Evolutionary conservation across 108 stramenopile genomes (phyloP), one percentile per base, ranked within the genome.

Genomic region (Parietichytrium sp.): DNA sequence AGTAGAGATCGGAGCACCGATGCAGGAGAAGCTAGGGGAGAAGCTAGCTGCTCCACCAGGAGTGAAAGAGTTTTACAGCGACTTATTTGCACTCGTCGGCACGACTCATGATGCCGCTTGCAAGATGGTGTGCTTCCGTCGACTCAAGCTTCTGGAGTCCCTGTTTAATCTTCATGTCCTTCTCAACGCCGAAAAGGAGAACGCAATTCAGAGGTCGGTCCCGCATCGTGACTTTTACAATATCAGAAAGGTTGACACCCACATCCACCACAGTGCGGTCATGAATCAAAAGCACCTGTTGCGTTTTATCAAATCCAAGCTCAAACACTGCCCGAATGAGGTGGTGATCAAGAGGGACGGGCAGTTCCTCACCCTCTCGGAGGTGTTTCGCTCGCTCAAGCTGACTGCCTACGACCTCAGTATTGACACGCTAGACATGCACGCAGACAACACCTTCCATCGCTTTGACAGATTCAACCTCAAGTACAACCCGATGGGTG

Each of bases 401-500:
- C 82, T 99, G 29, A 95, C 96, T 38, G 93, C 95, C 29, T 97
- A 98, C 78, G 96, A 98, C 83, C 86, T 99, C 81, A 96, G 95
- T 27, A 98, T 98, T 55, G 97, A 99, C 86, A 98, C 97, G 16
- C 96, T 99, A 81, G 93, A 97, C 86, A 98, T 99, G 55, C 89
- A 98, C 80, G 98, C 99, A 29, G 96, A 96, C 89, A 96, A 98
- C 85, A 95, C 94, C 13, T 99, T 98, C 87, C 97, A 97, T 54
- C 87, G 97, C 45, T 99, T 98, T 87, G 99, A 99, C 84, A 96
- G 98, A 55, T 99, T 99, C 88, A 99, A 99, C 88, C 83, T 89
- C 49, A 98, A 99, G 85, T 98, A 98, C 89, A 95, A 94, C 80
- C 99, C 99, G 6, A 96, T 97, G 49, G 92, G 95, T 0, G 92